A percentile compares a stretch with the other conserved stretches of the same genome.
These are phyloP conservation scores for Golubevia sp. DNA, from an alignment of 1,284 basidiomycete species.

Conservation along the genomic window DNA sequence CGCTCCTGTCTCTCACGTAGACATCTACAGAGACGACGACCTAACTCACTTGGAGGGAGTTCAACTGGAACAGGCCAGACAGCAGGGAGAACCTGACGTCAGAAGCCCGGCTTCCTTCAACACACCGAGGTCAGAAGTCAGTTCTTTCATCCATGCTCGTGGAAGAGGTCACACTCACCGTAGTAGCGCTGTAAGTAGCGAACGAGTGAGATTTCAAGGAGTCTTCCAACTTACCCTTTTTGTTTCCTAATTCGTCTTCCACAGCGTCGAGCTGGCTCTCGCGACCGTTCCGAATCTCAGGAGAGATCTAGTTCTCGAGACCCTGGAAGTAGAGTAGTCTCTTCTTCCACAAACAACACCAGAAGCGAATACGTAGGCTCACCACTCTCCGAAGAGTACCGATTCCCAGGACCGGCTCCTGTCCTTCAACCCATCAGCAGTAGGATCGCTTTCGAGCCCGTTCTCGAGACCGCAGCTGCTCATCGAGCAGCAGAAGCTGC, in stretches of 20 bases:
- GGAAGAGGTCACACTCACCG: constrained; percentile 3
- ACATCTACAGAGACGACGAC: constrained; percentile 15
- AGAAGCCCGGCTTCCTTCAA: neutral
- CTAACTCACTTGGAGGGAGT: constrained; percentile 14
- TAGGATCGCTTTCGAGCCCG: constrained; percentile 6
- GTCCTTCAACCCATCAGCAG: neutral
- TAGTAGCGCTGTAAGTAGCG: neutral
- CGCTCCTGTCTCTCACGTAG: constrained; percentile 14
- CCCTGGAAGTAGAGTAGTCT: no score
- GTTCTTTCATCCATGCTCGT: constrained; percentile 5
- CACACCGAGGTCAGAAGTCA: constrained; percentile 4
- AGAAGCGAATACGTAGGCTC: no score
- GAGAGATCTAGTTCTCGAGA: no score
- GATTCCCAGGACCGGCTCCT: no score
- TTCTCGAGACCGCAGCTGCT: constrained; percentile 7
- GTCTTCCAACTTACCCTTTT: no score
- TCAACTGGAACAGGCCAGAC: constrained; percentile 37
- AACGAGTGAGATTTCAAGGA: no score
- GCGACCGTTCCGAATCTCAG: no score
- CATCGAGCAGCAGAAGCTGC: constrained; percentile 1
- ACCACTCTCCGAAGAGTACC: no score
- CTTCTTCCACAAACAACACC: no score
- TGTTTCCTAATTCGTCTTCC: no score
- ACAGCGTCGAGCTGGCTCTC: no score
- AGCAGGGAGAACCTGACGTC: constrained; percentile 24